phyloP scores from a whole-genome alignment of 345 rosid species.

The Limnanthes douglasii region DNA sequence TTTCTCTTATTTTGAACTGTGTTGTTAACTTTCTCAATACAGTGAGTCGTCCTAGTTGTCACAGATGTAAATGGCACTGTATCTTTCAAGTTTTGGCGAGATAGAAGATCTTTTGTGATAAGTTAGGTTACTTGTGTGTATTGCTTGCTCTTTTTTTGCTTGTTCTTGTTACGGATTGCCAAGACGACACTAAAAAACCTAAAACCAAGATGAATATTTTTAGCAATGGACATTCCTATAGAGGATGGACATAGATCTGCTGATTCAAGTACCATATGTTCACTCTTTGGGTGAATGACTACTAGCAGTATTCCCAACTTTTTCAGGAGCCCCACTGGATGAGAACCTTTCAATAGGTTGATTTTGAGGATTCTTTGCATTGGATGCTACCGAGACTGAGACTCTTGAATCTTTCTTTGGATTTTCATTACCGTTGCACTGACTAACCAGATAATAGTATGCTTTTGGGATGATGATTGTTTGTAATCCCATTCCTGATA shows the following conservation, averaged over 20 bases:
- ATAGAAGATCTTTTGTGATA: slow-evolving; percentile 17
- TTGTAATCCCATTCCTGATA: slow-evolving; percentile 8
- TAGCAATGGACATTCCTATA: slow-evolving; percentile 7
- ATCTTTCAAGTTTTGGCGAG: slow-evolving; percentile 15
- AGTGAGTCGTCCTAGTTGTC: too few relatives aligned
- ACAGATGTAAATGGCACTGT: slow-evolving; percentile 44
- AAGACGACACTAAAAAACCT: slow-evolving; percentile 28
- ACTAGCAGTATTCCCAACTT: slow-evolving; percentile 19
- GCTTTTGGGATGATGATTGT: slow-evolving; percentile 10
- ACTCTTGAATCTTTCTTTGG: slow-evolving; percentile 6
- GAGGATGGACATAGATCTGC: slow-evolving; percentile 6
- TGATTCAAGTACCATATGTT: slow-evolving; percentile 8
- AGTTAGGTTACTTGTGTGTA: slow-evolving; percentile 6
- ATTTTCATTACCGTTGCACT: slow-evolving; percentile 7
- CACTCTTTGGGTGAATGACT: slow-evolving; percentile 12
- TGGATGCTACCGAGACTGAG: slow-evolving; percentile 1
- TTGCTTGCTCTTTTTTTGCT: slow-evolving; percentile 31
- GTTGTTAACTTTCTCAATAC: slow-evolving; percentile 15
- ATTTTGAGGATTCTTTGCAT: slow-evolving; percentile 1
- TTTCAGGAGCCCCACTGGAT: slow-evolving; percentile 10
- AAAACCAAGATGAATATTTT: slow-evolving; percentile 24
- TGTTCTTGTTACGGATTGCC: slow-evolving; percentile 26
- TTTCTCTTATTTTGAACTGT: slow-evolving; percentile 7
- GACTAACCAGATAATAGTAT: slow-evolving; percentile 6
- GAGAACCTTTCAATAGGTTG: slow-evolving; percentile 6